Conservation (phyloP, 495 filamentous ascomycete genomes). For the Corynascus novoguineensis region DNA sequence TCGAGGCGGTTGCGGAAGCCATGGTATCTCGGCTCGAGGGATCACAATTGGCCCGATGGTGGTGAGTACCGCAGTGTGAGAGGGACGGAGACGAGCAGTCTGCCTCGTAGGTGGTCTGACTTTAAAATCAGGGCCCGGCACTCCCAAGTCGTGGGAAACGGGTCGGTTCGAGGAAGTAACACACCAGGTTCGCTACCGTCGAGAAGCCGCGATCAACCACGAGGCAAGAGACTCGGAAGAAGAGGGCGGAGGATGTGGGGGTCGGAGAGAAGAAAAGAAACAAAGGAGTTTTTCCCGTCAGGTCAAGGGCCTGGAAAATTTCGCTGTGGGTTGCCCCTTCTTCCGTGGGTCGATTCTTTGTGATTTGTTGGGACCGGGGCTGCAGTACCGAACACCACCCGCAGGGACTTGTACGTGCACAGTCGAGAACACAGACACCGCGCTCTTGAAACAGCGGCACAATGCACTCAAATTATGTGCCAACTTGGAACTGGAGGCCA, state of each 20-base stretch:
- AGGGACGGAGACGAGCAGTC: background rate
- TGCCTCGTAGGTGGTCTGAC: too few species aligned
- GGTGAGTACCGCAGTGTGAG: conserved; percentile 2
- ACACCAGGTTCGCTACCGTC: conserved; percentile 1
- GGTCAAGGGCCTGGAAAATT: conserved; percentile 18
- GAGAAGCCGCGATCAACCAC: conserved; percentile 13
- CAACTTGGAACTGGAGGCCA: too few species aligned
- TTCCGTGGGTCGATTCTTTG: conserved; percentile 25
- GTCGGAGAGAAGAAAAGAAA: background rate
- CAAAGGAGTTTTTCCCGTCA: conserved; percentile 2
- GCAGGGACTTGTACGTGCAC: background rate
- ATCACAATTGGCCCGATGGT: conserved; percentile 10
- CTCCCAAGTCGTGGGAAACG: too few species aligned
- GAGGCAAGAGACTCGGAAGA: background rate
- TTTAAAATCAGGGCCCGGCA: too few species aligned
- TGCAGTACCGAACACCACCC: background rate
- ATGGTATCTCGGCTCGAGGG: conserved; percentile 23
- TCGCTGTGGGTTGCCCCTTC: conserved; percentile 12
- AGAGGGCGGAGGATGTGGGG: background rate
- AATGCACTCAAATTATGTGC: too few species aligned
- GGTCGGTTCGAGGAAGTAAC: background rate
- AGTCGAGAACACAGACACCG: background rate
- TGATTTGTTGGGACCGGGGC: conserved; percentile 25
- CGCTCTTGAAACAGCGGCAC: too few species aligned
- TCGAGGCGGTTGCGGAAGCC: conserved; percentile 36